Base-by-base conservation (phyloP, 208 protist genomes). In the Trypanosoma boissoni region DNA sequence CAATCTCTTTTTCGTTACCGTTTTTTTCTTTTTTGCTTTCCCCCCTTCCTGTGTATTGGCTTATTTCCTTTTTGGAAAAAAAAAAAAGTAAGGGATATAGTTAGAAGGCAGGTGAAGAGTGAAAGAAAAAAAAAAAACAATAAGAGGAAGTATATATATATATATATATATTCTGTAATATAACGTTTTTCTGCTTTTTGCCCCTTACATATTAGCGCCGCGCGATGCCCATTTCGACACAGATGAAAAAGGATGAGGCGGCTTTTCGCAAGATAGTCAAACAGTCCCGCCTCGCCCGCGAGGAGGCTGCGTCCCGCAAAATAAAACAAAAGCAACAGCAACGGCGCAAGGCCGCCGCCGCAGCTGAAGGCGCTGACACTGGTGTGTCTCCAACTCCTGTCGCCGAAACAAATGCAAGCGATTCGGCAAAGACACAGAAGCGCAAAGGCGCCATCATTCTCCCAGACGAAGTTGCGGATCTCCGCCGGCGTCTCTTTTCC, bases 171-270 rank as follows among this genome's bases (percentile, higher is more conserved):
- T 26, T 49, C 23, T 29, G 36, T 14, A 56, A 42, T 52, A 31
- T 36, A 54, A 20, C 32, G 46, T 54, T 12, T 44, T 49, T 52
- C n/a, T 36, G n/a, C 27, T 64, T 43, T 29, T 48, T 39, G 26
- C 46, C 28, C 62, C 23, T 29, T 50, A 60, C 10, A 48, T 7
- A n/a, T 7, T 18, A 28, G 27, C 16, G 23, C 16, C 10, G 16
- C 27, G 24, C 3, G 7, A 90, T 90, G 83, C 58, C 70, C 0
- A 64, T 73, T 12, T 91, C 88, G 6, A 58, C 58, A 18, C 32
- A 88, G 55, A 70, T 77, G n/a, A 67, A 67, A 31, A 91, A 92
- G 69, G 88, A 95, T 65, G 83, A 92, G 80, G 79, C 82, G 32
- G 84, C 88, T 70, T 64, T 92, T 20, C 84, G 84, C 56, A 79